Base-by-base conservation (phyloP, 345 rosid species). In the Kernera saxatilis region DNA sequence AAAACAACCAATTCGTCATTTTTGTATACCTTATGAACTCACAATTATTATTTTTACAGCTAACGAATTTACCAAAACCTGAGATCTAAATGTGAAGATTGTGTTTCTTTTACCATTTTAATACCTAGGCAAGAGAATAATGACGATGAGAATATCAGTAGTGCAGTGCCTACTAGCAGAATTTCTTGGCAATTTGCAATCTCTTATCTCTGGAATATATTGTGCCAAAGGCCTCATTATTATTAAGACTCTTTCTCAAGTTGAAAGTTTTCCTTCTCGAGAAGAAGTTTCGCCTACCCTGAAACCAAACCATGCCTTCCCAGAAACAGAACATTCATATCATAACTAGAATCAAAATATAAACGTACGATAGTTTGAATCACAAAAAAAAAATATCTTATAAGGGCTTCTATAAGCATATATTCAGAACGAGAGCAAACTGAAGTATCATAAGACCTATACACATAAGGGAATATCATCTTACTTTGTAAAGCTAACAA, bases 181-280 rank as follows among this genome's bases (percentile, higher is more conserved):
- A 77, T 78, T 75, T 79, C 23, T 46, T 56, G 39, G 63, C 97
- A 81, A 88, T 84, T 90, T 86, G 88, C 83, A 72, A 60, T 57
- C 71, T 64, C 67, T 66, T 23, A 69, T 59, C 77, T 76, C 39
- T 73, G 73, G 63, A 54, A 64, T 77, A 77, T 78, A 80, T 77
- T 76, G 64, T 77, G 40, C 76, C 80, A 72, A 86, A 82, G 52
- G 30, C 78, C 66, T 77, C 73, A 58, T 64, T 63, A 62, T 69
- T 62, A 77, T 78, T 79, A 62, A 36, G 83, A 84, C 77, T 62
- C 87, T 69, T 62, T 41, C 48, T 17, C 39, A 22, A 45, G 44
- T 80, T 77, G 70, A 62, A 70, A 74, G 23, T 55, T 64, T 78
- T 71, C 35, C 71, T 78, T 75, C 77, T 77, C 25, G 67, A 79